phyloP scores from a whole-genome alignment of 2,329 filamentous ascomycete species.

The Talaromyces sp. region DNA sequence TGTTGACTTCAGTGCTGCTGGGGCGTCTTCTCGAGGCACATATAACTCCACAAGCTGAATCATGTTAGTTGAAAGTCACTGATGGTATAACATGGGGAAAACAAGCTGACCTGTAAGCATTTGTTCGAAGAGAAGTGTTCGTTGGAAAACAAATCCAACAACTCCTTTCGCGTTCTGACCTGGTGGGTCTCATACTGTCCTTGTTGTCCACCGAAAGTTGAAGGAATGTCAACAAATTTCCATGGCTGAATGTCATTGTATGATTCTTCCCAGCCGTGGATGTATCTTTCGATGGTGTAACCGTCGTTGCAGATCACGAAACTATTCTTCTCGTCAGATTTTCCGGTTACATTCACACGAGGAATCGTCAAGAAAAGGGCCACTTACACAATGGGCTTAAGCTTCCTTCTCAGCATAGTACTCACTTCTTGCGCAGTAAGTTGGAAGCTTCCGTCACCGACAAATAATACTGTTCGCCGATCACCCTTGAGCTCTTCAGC shows the following conservation, averaged over 20 bases:
- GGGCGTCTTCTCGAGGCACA: conserved; percentile 73
- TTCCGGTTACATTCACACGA: neutral
- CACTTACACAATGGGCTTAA: conserved; percentile 68
- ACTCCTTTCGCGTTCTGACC: conserved; percentile 63
- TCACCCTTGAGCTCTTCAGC: conserved; percentile 29
- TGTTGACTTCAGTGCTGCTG: conserved; percentile 62
- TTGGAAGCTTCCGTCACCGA: conserved; percentile 63
- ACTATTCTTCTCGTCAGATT: conserved; percentile 17
- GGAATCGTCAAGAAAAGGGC: neutral
- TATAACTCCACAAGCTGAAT: conserved; percentile 72
- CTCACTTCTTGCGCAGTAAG: conserved; percentile 64
- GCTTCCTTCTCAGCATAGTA: conserved; percentile 58
- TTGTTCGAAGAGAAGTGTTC: conserved; percentile 56
- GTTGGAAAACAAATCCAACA: conserved; percentile 61
- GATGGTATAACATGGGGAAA: neutral
- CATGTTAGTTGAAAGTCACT: conserved; percentile 15
- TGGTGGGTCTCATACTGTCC: conserved; percentile 58
- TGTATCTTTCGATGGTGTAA: conserved; percentile 80
- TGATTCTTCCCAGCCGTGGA: conserved; percentile 70
- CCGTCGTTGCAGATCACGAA: conserved; percentile 81
- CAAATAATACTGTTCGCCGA: conserved; percentile 55
- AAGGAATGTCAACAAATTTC: conserved; percentile 65
- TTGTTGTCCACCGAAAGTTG: conserved; percentile 60
- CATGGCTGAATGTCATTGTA: conserved; percentile 77
- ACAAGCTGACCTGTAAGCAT: conserved; percentile 33